Evolutionary conservation across 345 rosid genomes (phyloP).

Genomic region (Corchorus olitorius): DNA sequence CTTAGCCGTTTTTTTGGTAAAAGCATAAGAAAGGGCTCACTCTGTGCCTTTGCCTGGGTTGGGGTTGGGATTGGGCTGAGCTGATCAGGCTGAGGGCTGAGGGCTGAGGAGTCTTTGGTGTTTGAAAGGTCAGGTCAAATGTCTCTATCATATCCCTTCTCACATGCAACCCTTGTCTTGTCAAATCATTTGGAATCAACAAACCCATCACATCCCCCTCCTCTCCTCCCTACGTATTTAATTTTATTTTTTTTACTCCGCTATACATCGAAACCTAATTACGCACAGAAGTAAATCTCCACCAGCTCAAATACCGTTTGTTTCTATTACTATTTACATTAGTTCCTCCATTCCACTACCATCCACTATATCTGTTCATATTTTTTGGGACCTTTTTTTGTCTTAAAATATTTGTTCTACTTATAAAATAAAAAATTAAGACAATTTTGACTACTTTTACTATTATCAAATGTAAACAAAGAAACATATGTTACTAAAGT

Average conservation of each 20-base stretch:
- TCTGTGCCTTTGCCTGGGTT: not conserved
- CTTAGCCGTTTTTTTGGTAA: conserved; percentile 8
- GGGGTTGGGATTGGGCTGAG: not conserved
- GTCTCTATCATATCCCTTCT: conserved; percentile 11
- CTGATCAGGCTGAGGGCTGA: not conserved
- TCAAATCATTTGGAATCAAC: conserved; percentile 18
- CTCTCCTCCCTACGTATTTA: not conserved
- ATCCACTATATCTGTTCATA: no score
- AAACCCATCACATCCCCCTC: not conserved
- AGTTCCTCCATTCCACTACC: no score
- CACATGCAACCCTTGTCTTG: conserved; percentile 24
- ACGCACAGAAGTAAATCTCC: no score
- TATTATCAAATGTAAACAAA: no score
- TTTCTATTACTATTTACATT: no score
- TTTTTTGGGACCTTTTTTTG: no score
- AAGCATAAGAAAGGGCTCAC: not conserved
- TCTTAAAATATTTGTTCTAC: no score
- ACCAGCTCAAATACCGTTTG: no score
- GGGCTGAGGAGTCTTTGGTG: not conserved
- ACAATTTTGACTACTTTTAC: no score
- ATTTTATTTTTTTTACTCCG: not conserved
- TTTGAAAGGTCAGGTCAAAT: conserved; percentile 17
- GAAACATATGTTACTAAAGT: no score
- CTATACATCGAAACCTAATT: no score
- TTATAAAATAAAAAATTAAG: no score